These are phyloP conservation scores for Solanum hybrid DNA, from an alignment of 305 asterid genomes.

Conservation along the genomic window DNA sequence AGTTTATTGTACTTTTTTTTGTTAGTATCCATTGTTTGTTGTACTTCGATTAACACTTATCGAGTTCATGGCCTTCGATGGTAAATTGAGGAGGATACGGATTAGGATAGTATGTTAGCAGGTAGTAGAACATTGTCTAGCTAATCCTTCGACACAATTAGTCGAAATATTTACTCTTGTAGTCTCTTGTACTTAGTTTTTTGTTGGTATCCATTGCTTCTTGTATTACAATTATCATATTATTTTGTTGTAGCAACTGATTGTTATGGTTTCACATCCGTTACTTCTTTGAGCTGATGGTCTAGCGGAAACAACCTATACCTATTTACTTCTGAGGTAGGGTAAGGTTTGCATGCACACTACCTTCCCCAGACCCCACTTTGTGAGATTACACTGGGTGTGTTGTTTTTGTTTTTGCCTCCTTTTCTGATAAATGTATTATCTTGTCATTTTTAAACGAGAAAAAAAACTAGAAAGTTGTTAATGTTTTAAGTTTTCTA, in stretches of 20 bases:
- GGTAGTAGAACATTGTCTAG: background rate
- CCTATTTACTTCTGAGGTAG: background rate
- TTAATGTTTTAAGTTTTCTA: background rate
- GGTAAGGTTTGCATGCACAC: background rate
- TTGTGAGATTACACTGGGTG: background rate
- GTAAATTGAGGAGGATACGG: background rate
- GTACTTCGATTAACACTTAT: background rate
- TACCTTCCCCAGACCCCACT: background rate
- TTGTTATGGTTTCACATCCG: background rate
- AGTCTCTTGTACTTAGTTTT: background rate
- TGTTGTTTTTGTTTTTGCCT: background rate
- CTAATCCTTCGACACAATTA: background rate
- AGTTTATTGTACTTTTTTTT: background rate
- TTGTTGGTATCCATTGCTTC: background rate
- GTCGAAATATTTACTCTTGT: background rate
- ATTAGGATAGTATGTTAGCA: background rate
- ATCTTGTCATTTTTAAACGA: background rate
- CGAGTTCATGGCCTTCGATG: background rate
- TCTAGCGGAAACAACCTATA: background rate
- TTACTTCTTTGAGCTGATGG: background rate
- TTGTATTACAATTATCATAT: background rate
- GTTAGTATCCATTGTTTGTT: background rate
- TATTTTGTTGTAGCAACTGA: background rate
- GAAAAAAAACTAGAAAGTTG: background rate
- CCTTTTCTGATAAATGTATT: background rate